Evolutionary conservation across 129 eudicot genomes (phyloP), one percentile per base, ranked within the genome.

Genomic region (Dittrichia graveolens): DNA sequence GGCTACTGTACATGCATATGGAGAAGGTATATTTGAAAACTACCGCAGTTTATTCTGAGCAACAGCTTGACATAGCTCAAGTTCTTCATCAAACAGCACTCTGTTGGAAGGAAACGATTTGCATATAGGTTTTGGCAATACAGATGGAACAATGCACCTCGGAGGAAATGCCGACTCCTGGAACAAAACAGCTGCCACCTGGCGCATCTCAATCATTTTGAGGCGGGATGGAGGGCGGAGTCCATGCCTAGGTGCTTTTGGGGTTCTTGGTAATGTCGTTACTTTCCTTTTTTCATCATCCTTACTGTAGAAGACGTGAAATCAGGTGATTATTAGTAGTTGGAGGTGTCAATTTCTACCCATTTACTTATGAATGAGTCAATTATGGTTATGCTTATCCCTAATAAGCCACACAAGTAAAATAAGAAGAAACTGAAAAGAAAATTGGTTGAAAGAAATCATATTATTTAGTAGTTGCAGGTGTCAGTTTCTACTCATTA

Each of bases 61-160:
- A 74, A 94, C 97, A 59, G 98, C 98, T 65, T 94, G 89, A 83
- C 98, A 94, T 56, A 94, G 77, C 83, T 94, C 98, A 50, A 77
- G 76, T 56, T 77, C 81, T 60, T 94, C 98, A 78, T 93, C 98
- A 58, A 35, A 87, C 83, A 89, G 71, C 75, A 79, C 96, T 77
- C 98, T 77, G 65, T 85, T 89, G 44, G 96, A 89, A 60, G 87
- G 85, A 78, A 89, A 75, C 31, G 88, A 59, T 77, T 87, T 92
- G 98, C 86, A 87, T 19, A 63, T 18, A 19, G 96, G 89, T 42
- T 78, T 89, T 42, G 84, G 73, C 18, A 89, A 24, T 53, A 76
- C 91, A 41, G 91, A 79, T 39, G 96, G 91, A 61, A 83, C 97
- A 61, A 81, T 75, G 84, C 79, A 86, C 66, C 81, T 81, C 3